Evolutionary conservation across 2,329 filamentous ascomycete species (phyloP).

Genomic region (Epichloe sp.): DNA sequence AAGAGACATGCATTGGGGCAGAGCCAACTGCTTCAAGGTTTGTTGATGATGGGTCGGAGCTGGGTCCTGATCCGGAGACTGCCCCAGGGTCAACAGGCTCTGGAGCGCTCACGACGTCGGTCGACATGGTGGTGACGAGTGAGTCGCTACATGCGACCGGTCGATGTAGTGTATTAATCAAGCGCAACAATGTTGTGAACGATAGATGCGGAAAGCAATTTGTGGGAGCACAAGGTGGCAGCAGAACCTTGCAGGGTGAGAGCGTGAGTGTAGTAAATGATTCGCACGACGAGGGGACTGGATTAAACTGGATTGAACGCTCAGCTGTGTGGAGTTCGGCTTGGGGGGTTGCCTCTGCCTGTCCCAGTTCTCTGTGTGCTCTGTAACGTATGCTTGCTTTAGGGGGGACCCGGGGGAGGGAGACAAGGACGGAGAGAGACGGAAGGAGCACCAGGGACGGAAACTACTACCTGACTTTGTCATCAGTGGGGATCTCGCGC

Average conservation of each 20-base stretch:
- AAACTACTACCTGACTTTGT: neutral
- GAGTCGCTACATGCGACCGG: conserved; percentile 24
- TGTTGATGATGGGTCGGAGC: conserved; percentile 11
- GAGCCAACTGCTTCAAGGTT: conserved; percentile 4
- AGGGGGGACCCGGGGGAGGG: no score
- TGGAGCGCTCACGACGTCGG: conserved; percentile 38
- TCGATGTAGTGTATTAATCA: conserved; percentile 16
- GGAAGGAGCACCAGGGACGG: neutral
- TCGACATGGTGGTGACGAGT: conserved; percentile 36
- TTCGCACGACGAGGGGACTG: conserved; percentile 4
- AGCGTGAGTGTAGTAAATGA: neutral
- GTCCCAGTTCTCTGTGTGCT: neutral
- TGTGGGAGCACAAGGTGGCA: conserved; percentile 4
- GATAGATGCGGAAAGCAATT: neutral
- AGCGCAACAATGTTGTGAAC: neutral
- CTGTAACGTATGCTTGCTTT: neutral
- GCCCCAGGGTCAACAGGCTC: conserved; percentile 18
- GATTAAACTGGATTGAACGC: neutral
- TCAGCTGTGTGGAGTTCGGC: neutral
- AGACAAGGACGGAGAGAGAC: neutral
- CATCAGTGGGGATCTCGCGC: neutral
- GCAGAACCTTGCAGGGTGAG: conserved; percentile 3
- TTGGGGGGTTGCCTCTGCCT: no score
- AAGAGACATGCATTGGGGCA: conserved; percentile 9
- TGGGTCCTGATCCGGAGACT: conserved; percentile 11